Percentiles rank a stretch among this genome's conserved stretches.
Evolutionary conservation across 768 basidiomycete species (phyloP).

Genomic region (Chalciporus pseudorubinellus): DNA sequence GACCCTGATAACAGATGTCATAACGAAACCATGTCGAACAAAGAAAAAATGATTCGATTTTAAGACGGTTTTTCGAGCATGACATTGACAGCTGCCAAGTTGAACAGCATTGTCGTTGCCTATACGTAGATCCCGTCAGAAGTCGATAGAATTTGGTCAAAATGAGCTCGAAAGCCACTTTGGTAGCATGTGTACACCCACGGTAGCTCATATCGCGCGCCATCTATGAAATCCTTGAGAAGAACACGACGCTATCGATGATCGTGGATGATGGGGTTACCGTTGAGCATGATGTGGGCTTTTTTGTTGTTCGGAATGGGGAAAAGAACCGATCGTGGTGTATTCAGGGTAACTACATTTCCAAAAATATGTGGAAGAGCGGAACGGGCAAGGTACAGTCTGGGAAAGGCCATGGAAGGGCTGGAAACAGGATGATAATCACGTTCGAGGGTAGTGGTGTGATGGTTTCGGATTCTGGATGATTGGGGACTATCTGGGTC

Average conservation of each 20-base stretch:
- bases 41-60: no score
- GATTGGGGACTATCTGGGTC: neutral
- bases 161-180: conserved; percentile 22
- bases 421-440: neutral
- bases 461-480: neutral
- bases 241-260: neutral
- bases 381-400: neutral
- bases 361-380: neutral
- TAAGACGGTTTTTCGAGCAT: neutral
- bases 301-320: neutral
- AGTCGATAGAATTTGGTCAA: conserved; percentile 27
- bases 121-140: conserved; percentile 26
- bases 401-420: neutral
- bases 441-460: neutral
- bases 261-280: neutral
- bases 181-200: conserved; percentile 19
- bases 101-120: neutral
- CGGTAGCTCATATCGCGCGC: conserved; percentile 19
- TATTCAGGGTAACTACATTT: neutral
- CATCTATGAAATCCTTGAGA: conserved; percentile 24
- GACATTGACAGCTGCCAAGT: neutral
- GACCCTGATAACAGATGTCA: neutral
- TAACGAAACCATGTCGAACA: no score
- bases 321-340: neutral
- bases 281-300: neutral